Evolutionary conservation across 2,329 filamentous ascomycete genomes (phyloP).

Genomic region (Xylariomycetidae sp.): DNA sequence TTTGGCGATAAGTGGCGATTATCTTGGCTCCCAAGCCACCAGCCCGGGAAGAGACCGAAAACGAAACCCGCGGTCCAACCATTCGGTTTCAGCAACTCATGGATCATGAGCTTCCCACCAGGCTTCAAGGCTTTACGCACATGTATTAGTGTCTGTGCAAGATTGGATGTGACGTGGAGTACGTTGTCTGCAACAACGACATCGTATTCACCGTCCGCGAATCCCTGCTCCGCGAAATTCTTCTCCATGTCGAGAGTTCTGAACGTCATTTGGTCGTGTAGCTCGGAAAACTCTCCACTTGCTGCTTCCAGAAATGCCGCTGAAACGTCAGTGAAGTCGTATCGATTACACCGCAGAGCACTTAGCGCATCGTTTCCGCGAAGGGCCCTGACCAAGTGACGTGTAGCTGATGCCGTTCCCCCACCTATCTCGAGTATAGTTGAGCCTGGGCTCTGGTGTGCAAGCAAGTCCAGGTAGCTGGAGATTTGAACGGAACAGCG

Average conservation of each 20-base stretch:
- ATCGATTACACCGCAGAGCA: slow-evolving; percentile 7
- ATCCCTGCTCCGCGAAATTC: slow-evolving; percentile 8
- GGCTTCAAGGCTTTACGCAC: slow-evolving; percentile 9
- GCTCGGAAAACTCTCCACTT: slow-evolving; percentile 2
- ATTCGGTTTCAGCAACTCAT: slow-evolving; percentile 4
- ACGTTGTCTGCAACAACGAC: slow-evolving; percentile 11
- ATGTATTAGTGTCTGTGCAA: slow-evolving; percentile 6
- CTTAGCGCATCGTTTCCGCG: neutral
- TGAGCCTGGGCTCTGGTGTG: slow-evolving; percentile 8
- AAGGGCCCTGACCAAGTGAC: slow-evolving; percentile 4
- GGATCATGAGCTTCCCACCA: slow-evolving; percentile 12
- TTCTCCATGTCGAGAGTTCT: slow-evolving; percentile 14
- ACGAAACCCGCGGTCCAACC: slow-evolving; percentile 8
- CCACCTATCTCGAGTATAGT: slow-evolving; percentile 13
- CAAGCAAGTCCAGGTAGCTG: slow-evolving; percentile 10
- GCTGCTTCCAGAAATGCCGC: slow-evolving; percentile 4
- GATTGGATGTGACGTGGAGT: slow-evolving; percentile 9
- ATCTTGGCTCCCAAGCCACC: slow-evolving; percentile 9
- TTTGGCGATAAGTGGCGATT: slow-evolving; percentile 3
- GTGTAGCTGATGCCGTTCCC: slow-evolving; percentile 8
- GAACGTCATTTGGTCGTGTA: slow-evolving; percentile 9
- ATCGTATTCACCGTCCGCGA: slow-evolving; percentile 6
- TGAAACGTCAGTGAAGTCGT: slow-evolving; percentile 15
- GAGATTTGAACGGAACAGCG: slow-evolving; percentile 2
- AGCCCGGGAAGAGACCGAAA: slow-evolving; percentile 15